Conservation (phyloP, 2,329 filamentous ascomycete species). For the Aspergillus transmontanensis region DNA sequence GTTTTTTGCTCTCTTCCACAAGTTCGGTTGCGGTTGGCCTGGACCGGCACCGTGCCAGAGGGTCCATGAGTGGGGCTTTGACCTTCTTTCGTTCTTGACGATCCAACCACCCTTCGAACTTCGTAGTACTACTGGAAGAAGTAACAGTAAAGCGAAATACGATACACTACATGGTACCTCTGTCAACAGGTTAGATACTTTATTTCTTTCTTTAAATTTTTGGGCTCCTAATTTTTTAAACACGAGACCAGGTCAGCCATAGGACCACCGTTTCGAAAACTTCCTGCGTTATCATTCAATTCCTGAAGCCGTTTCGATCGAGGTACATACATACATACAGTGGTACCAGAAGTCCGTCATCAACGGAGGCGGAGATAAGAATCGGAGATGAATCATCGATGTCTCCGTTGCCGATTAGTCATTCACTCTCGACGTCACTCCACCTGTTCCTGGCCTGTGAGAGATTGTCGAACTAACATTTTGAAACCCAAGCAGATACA, state of each 20-base stretch:
- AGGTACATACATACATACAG: too few species aligned
- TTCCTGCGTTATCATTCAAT: neutral
- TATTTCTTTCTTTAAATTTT: neutral
- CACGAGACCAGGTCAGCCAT: neutral
- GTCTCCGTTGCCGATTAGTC: constrained; percentile 14
- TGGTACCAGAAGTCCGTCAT: neutral
- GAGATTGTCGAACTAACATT: too few species aligned
- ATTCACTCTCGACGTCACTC: neutral
- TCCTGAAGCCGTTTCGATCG: too few species aligned
- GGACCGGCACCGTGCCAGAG: neutral
- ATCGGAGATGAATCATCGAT: neutral
- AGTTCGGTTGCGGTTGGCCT: constrained; percentile 3
- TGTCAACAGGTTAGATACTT: neutral
- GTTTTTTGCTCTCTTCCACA: neutral
- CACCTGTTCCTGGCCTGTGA: neutral
- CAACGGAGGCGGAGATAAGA: constrained; percentile 13
- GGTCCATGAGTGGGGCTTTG: constrained; percentile 6
- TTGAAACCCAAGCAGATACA: too few species aligned
- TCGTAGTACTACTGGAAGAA: neutral
- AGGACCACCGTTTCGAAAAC: neutral
- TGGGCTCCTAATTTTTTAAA: neutral
- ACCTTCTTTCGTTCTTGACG: neutral
- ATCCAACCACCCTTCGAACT: neutral
- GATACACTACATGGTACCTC: neutral
- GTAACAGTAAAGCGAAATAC: neutral